Base-by-base conservation (phyloP, 371 early-diverging fungal species). In the Zychaea mexicana region DNA sequence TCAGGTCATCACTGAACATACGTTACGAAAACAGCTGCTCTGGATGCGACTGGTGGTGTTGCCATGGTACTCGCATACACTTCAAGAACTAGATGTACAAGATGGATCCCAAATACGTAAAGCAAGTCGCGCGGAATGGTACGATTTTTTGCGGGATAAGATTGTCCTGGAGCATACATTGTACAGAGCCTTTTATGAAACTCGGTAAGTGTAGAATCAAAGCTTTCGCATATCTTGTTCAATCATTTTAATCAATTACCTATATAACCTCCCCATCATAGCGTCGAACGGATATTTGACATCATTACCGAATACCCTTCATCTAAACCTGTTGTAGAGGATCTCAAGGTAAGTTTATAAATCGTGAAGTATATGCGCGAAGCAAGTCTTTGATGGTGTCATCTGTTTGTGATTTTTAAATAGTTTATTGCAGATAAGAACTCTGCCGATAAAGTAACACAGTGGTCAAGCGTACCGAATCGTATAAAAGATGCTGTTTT, bases 291-390 rank as follows among this genome's bases (percentile, higher is more conserved):
- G n/a, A 64, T 80, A 3, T 77, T 80, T 60, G 72, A 77, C 55
- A 77, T 76, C n/a, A 76, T 80, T 9, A 39, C 58, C 9, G 72
- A 73, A 2, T 73, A 63, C 60, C 81, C 81, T n/a, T 45, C 62
- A 19, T 67, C 78, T 2, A 28, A 61, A 15, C 54, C 65, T 7
- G 72, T 62, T 0, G 61, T 77, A 13, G 31, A 63, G 10, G 78
- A 80, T 57, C 66, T 80, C 30, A 71, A 73, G 70, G 67, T 69
- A 60, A 31, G 63, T 8, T 15, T 15, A 2, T 32, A 24, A 4
- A 45, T 45, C 4, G 17, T 8, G 17, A 45, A 45, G 12, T 17
- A 24, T 32, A 30, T 24, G 8, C 17, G 47, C 12, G 10, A 42
- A 59, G 42, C 36, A 22, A 52, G 19, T 33, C 2, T 42, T 12